Percentiles rank a stretch among this genome's conserved stretches.
Evolutionary conservation across 1,139 yeast genomes (phyloP).

Genomic region (Geotrichum aggregatum): DNA sequence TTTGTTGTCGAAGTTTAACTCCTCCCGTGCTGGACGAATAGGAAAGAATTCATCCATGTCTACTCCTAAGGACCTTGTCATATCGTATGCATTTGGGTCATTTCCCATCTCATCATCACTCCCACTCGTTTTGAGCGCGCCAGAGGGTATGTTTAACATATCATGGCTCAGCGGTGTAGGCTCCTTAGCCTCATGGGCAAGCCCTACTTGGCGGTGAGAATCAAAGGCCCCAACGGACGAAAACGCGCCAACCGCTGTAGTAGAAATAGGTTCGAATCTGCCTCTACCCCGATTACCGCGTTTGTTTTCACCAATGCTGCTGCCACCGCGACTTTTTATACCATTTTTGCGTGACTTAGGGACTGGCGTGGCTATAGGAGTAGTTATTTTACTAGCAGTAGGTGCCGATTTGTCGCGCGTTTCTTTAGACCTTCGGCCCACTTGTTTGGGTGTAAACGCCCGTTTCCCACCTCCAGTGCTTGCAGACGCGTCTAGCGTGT

Average conservation of each 20-base stretch:
- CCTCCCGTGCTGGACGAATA: constrained; percentile 16
- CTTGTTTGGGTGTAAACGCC: constrained; percentile 76
- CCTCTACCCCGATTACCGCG: constrained; percentile 38
- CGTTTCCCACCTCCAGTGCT: constrained; percentile 41
- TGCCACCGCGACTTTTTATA: constrained; percentile 20
- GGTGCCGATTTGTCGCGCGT: constrained; percentile 79
- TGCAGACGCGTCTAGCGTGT: neutral
- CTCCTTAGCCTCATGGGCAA: constrained; percentile 15
- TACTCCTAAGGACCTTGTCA: constrained; percentile 19
- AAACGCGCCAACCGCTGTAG: constrained; percentile 37
- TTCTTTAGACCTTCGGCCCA: constrained; percentile 74
- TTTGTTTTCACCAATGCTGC: constrained; percentile 24
- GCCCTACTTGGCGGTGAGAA: constrained; percentile 10
- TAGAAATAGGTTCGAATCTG: constrained; percentile 34
- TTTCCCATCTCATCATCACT: constrained; percentile 4
- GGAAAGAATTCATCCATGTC: constrained; percentile 20
- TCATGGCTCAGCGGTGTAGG: neutral
- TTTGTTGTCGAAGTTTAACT: constrained; percentile 3
- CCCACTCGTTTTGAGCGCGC: neutral
- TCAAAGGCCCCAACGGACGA: constrained; percentile 31
- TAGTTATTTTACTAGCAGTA: constrained; percentile 33
- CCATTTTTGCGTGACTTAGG: neutral
- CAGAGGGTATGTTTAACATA: neutral
- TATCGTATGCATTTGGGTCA: constrained; percentile 17
- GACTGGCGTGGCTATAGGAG: constrained; percentile 38